Evolutionary conservation across 352 stramenopile genomes (phyloP), one percentile per base, ranked within the genome.

Genomic region (Pythium biforme): DNA sequence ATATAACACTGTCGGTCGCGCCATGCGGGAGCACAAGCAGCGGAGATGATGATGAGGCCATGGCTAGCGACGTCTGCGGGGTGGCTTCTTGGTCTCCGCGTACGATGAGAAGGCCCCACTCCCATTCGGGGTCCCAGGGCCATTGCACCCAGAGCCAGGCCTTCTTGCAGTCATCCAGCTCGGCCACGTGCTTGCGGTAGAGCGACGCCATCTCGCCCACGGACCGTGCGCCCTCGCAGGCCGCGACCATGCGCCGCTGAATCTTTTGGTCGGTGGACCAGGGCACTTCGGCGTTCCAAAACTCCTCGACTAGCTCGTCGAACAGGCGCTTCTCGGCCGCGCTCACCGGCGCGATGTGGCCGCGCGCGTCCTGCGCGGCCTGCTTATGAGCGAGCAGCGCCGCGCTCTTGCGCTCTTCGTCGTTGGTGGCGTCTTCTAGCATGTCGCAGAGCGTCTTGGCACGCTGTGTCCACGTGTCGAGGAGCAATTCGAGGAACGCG

Each of bases 251-350:
- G 12, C 68, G 72, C n/a, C 55, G 62, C 59, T 88, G 81, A 25
- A 88, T 62, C 23, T 62, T 74, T 11, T 54, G 26, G 46, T 66
- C 79, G 1, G 59, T 55, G 14, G 53, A 23, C 83, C 83, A 90
- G 20, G 76, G 65, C 20, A 92, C 74, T 3, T 75, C 66, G 5
- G 83, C 74, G 49, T 89, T 86, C 83, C 83, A 92, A 54, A 81
- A 88, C 52, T 90, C 76, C 19, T 86, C 74, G 3, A 89, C 59
- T 7, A 92, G 66, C 40, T 80, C 54, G 22, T 79, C 71, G 60
- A 90, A 90, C 15, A 88, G 45, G 20, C 67, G 55, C 1, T 47
- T 27, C 50, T 92, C 83, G 19, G 61, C 53, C 0, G 68, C 51
- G 1, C 55, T 74, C 15, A 74, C 64, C 3, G 83, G 79, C 3